Evolutionary conservation across 805 yeast species (phyloP).

Genomic region (Candida saitoana): DNA sequence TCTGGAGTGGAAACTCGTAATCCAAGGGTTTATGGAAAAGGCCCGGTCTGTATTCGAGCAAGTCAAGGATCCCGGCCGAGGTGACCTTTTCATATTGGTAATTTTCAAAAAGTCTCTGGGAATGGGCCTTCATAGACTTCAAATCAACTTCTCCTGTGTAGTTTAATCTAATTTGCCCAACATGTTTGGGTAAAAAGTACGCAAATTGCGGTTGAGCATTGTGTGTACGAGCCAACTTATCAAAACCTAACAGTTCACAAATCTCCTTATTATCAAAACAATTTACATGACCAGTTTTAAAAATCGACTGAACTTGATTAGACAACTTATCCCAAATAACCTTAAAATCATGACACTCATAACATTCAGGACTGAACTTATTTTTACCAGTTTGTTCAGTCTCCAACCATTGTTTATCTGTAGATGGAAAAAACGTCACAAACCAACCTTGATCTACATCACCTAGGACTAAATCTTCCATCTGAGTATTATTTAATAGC

Average conservation of each 20-base stretch:
- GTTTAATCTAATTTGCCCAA: conserved; percentile 46
- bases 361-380: conserved; percentile 39
- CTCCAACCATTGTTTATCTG: conserved; percentile 35
- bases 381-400: conserved; percentile 27
- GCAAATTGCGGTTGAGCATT: conserved; percentile 37
- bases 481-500: conserved; percentile 34
- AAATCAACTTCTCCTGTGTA: conserved; percentile 36
- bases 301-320: conserved; percentile 38
- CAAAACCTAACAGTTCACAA: conserved; percentile 51
- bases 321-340: conserved; percentile 57
- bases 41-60: conserved; percentile 24
- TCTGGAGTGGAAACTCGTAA: conserved; percentile 34
- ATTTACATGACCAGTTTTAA: conserved; percentile 54
- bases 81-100: conserved; percentile 34
- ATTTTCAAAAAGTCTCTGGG: conserved; percentile 45
- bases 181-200: conserved; percentile 49
- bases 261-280: conserved; percentile 49
- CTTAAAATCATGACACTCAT: conserved; percentile 48
- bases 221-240: conserved; percentile 20
- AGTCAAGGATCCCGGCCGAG: conserved; percentile 24
- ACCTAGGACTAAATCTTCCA: conserved; percentile 52
- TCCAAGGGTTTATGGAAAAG: conserved; percentile 31
- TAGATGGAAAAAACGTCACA: conserved; percentile 64
- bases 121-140: conserved; percentile 38
- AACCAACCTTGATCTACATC: conserved; percentile 46